Conservation (phyloP, 805 yeast genomes). For the Cephaloascus albidus region DNA sequence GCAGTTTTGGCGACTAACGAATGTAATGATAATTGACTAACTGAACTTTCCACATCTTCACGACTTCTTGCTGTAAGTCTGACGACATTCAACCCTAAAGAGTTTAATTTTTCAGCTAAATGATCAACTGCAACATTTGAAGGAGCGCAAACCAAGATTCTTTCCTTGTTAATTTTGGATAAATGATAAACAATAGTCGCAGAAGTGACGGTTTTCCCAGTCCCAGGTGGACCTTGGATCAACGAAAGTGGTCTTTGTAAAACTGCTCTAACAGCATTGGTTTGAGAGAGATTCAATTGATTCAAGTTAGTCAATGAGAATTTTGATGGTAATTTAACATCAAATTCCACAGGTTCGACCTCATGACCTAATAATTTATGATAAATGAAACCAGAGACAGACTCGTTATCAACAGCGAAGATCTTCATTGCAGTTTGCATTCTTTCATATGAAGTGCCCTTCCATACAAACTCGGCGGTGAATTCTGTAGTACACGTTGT, state of each 20-base stretch:
- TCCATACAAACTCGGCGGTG: constrained; percentile 85
- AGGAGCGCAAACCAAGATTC: constrained; percentile 86
- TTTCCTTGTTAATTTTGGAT: constrained; percentile 47
- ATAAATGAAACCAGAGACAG: constrained; percentile 67
- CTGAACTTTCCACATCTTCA: constrained; percentile 69
- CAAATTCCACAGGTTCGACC: constrained; percentile 52
- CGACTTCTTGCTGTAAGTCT: constrained; percentile 69
- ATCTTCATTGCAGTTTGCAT: constrained; percentile 70
- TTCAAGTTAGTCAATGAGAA: constrained; percentile 62
- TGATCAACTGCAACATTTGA: constrained; percentile 95
- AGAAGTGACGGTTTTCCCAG: constrained; percentile 92
- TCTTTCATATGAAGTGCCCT: constrained; percentile 71
- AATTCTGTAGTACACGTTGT: constrained; percentile 55
- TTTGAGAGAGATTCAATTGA: constrained; percentile 69
- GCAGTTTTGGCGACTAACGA: constrained; percentile 38
- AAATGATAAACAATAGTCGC: constrained; percentile 81
- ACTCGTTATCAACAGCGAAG: constrained; percentile 62
- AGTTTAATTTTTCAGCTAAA: constrained; percentile 61
- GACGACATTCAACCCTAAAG: constrained; percentile 69
- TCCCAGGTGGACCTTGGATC: constrained; percentile 95
- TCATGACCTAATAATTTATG: constrained; percentile 77
- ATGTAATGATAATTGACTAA: constrained; percentile 49
- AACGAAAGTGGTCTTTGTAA: constrained; percentile 65
- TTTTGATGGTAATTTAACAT: constrained; percentile 48
- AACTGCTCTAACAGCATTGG: constrained; percentile 63